These are phyloP conservation scores for Metarhizium sp. DNA, from an alignment of 2,329 filamentous ascomycete species.

Conservation along the genomic window DNA sequence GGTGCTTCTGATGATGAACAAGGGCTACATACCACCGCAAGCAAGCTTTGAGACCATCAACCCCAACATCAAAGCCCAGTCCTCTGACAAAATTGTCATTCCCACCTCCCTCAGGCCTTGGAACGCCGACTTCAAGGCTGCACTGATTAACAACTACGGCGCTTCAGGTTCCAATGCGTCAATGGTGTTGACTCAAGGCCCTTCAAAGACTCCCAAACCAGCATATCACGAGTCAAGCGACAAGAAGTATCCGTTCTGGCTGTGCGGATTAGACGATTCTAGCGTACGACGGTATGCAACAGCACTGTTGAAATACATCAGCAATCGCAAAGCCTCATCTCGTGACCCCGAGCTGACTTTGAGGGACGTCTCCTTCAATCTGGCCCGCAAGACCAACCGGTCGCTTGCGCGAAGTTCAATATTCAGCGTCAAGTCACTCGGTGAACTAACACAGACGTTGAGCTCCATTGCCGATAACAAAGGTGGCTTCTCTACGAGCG, in stretches of 20 bases:
- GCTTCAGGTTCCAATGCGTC: conserved; percentile 25
- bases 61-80: conserved; percentile 20
- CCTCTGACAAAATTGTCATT: conserved; percentile 11
- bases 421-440: background rate
- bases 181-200: conserved; percentile 12
- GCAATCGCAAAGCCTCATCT: background rate
- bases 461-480: background rate
- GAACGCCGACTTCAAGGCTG: conserved; percentile 15
- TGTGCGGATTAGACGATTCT: background rate
- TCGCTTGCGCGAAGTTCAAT: background rate
- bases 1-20: conserved; percentile 20
- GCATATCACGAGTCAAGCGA: background rate
- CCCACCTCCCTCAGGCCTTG: conserved; percentile 24
- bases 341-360: background rate
- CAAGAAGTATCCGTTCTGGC: background rate
- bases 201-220: conserved; percentile 1
- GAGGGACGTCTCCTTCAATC: background rate
- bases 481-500: background rate
- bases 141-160: conserved; percentile 26
- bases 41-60: conserved; percentile 21
- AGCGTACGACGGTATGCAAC: background rate
- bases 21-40: conserved; percentile 18
- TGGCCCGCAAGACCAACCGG: background rate
- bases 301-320: background rate
- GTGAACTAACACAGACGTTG: background rate